phyloP scores from a whole-genome alignment of 768 basidiomycete genomes.

The Imleria badia region DNA sequence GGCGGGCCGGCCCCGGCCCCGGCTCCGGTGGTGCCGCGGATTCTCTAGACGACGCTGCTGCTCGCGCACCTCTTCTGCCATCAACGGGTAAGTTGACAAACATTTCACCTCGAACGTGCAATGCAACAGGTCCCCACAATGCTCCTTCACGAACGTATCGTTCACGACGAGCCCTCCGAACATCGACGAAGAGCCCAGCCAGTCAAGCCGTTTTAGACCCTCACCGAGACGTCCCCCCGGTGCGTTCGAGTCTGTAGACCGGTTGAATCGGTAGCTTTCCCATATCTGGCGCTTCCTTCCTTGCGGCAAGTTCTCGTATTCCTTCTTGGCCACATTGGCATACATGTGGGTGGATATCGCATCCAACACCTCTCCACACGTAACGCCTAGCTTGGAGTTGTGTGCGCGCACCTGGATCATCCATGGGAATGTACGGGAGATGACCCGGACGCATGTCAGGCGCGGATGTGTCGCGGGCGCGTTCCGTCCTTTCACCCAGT shows the following conservation, averaged over 20 bases:
- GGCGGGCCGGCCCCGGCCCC: slow-evolving; percentile 18
- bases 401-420: slow-evolving; percentile 48
- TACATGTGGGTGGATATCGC: slow-evolving; percentile 51
- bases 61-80: slow-evolving; percentile 49
- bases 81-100: slow-evolving; percentile 44
- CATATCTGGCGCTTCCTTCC: slow-evolving; percentile 43
- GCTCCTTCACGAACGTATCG: slow-evolving; percentile 41
- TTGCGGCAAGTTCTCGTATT: slow-evolving; percentile 45
- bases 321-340: slow-evolving; percentile 47
- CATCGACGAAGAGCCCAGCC: slow-evolving; percentile 54
- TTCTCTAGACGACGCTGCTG: slow-evolving; percentile 39
- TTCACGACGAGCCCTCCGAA: slow-evolving; percentile 61
- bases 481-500: slow-evolving; percentile 66
- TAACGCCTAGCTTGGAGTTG: slow-evolving; percentile 51
- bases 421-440: slow-evolving; percentile 58
- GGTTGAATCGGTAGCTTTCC: slow-evolving; percentile 61
- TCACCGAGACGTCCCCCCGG: slow-evolving; percentile 68
- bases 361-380: slow-evolving; percentile 67
- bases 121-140: slow-evolving; percentile 52
- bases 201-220: slow-evolving; percentile 67
- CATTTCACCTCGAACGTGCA: slow-evolving; percentile 63
- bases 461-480: slow-evolving; percentile 69
- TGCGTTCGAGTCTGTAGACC: slow-evolving; percentile 59
- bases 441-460: slow-evolving; percentile 47
- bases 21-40: slow-evolving; percentile 17